Evolutionary conservation across 2,329 filamentous ascomycete species (phyloP).

Genomic region (Mycosphaerella sp.): DNA sequence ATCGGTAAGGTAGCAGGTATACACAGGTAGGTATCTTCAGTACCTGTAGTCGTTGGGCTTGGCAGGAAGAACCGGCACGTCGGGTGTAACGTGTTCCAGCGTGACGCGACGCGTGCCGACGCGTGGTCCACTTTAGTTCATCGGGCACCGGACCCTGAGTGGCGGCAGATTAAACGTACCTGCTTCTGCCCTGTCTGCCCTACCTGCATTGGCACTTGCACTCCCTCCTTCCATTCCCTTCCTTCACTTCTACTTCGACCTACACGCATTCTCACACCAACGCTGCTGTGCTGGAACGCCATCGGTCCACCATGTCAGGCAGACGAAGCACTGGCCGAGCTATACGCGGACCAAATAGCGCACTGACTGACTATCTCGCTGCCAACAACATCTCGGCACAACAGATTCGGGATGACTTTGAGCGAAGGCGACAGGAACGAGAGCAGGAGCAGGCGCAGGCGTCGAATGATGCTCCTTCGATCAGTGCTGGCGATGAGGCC

Average conservation of each 20-base stretch:
- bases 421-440: constrained; percentile 47
- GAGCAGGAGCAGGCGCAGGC: constrained; percentile 35
- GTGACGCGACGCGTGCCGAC: no score
- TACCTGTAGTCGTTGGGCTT: no score
- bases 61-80: no score
- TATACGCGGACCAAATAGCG: constrained; percentile 56
- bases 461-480: constrained; percentile 31
- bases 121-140: no score
- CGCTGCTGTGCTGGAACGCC: neutral
- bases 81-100: no score
- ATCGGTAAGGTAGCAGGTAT: no score
- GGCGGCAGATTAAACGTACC: no score
- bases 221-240: no score
- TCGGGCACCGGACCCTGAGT: no score
- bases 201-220: no score
- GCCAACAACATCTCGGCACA: constrained; percentile 66
- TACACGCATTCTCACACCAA: neutral
- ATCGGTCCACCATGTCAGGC: constrained; percentile 29
- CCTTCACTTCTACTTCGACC: neutral
- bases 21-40: no score
- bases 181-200: no score
- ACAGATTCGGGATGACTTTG: constrained; percentile 56
- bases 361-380: constrained; percentile 61
- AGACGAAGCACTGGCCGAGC: constrained; percentile 37
- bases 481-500: constrained; percentile 29